These are phyloP conservation scores for Piromyces sp. DNA, from an alignment of 192 early-diverging fungal genomes.

Conservation along the genomic window DNA sequence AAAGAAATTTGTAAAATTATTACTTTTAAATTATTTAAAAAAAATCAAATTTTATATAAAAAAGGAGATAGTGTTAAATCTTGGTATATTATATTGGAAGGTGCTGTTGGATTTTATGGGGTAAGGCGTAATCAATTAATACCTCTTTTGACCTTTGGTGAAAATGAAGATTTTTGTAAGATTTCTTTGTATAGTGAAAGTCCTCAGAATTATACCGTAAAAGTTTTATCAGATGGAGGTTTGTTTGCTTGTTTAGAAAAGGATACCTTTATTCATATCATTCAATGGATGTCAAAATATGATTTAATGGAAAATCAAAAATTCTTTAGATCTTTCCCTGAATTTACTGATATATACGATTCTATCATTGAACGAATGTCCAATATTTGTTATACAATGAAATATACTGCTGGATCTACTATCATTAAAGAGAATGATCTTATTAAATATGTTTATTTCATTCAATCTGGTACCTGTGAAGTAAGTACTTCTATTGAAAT, in stretches of 20 bases:
- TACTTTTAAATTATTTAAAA: not conserved
- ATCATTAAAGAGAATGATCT: not conserved
- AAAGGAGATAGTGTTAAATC: not conserved
- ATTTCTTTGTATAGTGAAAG: not conserved
- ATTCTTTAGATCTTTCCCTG: not conserved
- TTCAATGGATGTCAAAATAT: not conserved
- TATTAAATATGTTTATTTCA: not conserved
- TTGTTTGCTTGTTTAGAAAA: not conserved
- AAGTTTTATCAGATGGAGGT: not conserved
- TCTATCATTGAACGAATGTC: not conserved
- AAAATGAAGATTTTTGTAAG: not conserved
- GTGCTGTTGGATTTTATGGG: not conserved
- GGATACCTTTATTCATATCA: not conserved
- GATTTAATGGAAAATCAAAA: not conserved
- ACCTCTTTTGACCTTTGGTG: not conserved
- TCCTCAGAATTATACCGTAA: not conserved
- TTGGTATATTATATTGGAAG: not conserved
- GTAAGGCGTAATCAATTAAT: not conserved
- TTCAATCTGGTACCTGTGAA: not conserved
- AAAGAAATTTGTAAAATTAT: not conserved
- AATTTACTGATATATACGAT: not conserved
- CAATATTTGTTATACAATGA: not conserved
- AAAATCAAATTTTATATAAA: not conserved
- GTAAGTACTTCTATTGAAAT: not conserved
- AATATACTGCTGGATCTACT: not conserved